Evolutionary conservation across 2,329 filamentous ascomycete species (phyloP).

Genomic region (Chaetomium globosum): DNA sequence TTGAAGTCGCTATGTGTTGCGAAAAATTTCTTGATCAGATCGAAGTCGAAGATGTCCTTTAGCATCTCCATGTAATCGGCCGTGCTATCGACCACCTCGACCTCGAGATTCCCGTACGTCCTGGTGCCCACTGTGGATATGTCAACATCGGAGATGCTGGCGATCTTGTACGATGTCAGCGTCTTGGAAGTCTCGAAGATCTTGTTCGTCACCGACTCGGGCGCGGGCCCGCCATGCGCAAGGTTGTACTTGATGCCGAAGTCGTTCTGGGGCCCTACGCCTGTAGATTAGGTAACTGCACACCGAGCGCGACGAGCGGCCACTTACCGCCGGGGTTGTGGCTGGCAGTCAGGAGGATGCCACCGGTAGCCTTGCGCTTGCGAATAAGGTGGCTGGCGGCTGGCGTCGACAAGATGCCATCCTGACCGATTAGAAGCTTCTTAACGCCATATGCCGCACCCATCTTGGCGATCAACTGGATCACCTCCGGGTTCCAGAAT

Average conservation of each 20-base stretch:
- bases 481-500: constrained; percentile 95
- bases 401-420: constrained; percentile 95
- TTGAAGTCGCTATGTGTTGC: constrained; percentile 87
- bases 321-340: constrained; percentile 93
- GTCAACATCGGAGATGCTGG: constrained; percentile 83
- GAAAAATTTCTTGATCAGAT: constrained; percentile 93
- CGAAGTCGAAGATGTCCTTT: constrained; percentile 98
- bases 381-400: constrained; percentile 95
- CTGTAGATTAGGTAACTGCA: constrained; percentile 7
- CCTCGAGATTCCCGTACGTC: constrained; percentile 83
- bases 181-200: constrained; percentile 92
- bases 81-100: constrained; percentile 93
- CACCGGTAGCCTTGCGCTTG: constrained; percentile 91
- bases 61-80: constrained; percentile 92
- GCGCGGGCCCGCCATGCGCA: constrained; percentile 90
- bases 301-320: constrained; percentile 11
- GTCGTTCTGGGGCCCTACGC: constrained; percentile 81
- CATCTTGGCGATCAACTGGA: constrained; percentile 97
- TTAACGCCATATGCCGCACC: constrained; percentile 96
- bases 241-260: constrained; percentile 99
- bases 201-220: constrained; percentile 96
- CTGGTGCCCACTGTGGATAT: constrained; percentile 78
- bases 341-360: constrained; percentile 93
- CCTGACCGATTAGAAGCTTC: constrained; percentile 95
- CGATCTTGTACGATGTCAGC: constrained; percentile 88